phyloP scores from a whole-genome alignment of 2,329 filamentous ascomycete species.

The Diaporthe aspalathi region DNA sequence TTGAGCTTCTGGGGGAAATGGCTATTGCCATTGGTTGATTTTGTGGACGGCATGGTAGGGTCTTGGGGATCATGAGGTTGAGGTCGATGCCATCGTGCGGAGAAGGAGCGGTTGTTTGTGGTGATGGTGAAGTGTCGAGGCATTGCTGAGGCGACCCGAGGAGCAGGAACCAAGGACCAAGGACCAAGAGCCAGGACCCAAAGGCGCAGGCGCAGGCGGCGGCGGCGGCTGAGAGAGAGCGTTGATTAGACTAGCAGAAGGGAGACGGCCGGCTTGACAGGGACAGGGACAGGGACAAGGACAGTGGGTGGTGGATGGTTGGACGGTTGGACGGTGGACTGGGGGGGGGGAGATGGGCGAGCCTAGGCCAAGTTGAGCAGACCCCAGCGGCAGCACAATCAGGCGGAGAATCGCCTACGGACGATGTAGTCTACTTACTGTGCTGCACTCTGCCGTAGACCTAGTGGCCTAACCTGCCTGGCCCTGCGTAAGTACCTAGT shows the following conservation, averaged over 20 bases:
- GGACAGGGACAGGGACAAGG: conserved; percentile 19
- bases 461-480: too few species aligned
- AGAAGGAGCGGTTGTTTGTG: conserved; percentile 37
- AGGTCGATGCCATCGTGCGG: conserved; percentile 39
- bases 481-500: too few species aligned
- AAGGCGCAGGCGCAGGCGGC: conserved; percentile 8
- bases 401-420: conserved; percentile 18
- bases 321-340: conserved; percentile 3
- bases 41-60: conserved; percentile 63
- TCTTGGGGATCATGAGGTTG: conserved; percentile 43
- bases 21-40: conserved; percentile 64
- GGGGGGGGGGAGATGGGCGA: neutral
- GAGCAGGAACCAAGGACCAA: conserved; percentile 21
- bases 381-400: conserved; percentile 25
- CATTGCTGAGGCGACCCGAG: conserved; percentile 30
- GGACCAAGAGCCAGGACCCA: conserved; percentile 19
- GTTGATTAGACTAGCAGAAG: conserved; percentile 28
- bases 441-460: too few species aligned
- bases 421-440: too few species aligned
- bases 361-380: conserved; percentile 26
- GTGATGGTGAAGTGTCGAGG: conserved; percentile 36
- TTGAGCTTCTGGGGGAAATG: conserved; percentile 76
- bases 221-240: conserved; percentile 11
- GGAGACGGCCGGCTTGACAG: conserved; percentile 26
- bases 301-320: neutral